Base-by-base conservation (phyloP, 345 rosid species). In the Conringia planisiliqua region DNA sequence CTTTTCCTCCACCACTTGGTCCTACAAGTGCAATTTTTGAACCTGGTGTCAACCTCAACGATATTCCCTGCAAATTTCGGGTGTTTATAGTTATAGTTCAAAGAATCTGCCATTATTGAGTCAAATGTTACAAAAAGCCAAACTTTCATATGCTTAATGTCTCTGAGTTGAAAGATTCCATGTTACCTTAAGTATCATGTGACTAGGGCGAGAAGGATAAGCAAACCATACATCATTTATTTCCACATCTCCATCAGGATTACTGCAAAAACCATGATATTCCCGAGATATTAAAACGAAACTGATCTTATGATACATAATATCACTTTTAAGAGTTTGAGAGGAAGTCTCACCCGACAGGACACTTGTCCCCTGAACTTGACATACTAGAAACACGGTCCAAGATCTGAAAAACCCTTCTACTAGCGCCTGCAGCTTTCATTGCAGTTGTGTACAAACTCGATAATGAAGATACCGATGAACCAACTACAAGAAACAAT, bases 341-440 rank as follows among this genome's bases (percentile, higher is more conserved):
- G 56, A 66, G 55, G 72, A 70, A 55, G 46, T 79, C 86, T 72
- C 40, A 94, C 97, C 96, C 88, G 4, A 84, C 52, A 0, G 98
- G 98, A 69, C 91, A 84, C 77, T 83, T 82, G 27, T 90, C 86
- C 62, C 97, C 98, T 4, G 97, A 83, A 74, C 65, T 85, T 46
- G 89, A 75, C 98, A 94, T 85, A 85, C 80, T 81, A 62, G 97
- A 91, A 73, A 83, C 85, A 32, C 95, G 97, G 81, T 91, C 96
- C 61, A 94, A 78, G 71, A 91, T 92, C 83, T 91, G 98, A 57
- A 94, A 94, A 36, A 91, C 93, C 47, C 98, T 82, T 85, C 95
- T 83, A 65, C 98, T 94, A 47, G 98, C 91, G 0, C 98, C 98
- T 14, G 97, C 97, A 72, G 98, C 98, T 88, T 94, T 94, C 97